phyloP scores from a whole-genome alignment of 2,329 filamentous ascomycete species.

The Annulohypoxylon truncatum region DNA sequence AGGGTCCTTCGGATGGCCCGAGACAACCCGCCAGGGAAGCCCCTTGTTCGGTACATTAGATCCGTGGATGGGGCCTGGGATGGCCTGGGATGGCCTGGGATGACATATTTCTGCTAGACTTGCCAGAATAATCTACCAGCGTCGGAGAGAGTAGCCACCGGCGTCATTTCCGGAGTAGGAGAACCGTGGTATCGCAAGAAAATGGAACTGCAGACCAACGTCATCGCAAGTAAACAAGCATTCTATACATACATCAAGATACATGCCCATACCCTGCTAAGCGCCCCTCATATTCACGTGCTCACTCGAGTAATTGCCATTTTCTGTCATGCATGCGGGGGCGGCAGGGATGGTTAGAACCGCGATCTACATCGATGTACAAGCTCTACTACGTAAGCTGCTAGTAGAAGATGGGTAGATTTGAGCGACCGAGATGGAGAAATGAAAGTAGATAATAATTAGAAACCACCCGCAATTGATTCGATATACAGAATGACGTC shows the following conservation, averaged over 20 bases:
- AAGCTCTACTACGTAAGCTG: constrained; percentile 29
- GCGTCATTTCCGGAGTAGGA: constrained; percentile 33
- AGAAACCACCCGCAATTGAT: not conserved
- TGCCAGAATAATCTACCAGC: constrained; percentile 16
- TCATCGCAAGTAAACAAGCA: constrained; percentile 38
- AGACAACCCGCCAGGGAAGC: not conserved
- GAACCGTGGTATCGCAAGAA: constrained; percentile 33
- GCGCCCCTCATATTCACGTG: constrained; percentile 34
- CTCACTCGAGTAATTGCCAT: constrained; percentile 26
- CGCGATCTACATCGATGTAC: constrained; percentile 25
- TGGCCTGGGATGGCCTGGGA: not conserved
- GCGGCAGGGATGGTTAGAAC: constrained; percentile 2
- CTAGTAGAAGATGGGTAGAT: constrained; percentile 23
- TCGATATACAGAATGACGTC: constrained; percentile 30
- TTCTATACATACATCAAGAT: constrained; percentile 7
- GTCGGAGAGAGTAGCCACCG: constrained; percentile 30
- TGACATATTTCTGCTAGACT: constrained; percentile 21
- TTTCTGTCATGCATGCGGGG: constrained; percentile 27
- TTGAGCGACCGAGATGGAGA: constrained; percentile 13
- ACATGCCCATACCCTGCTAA: not conserved
- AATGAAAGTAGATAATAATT: constrained; percentile 1
- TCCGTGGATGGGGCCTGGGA: not conserved
- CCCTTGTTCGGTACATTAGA: constrained; percentile 11
- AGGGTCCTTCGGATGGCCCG: constrained; percentile 1
- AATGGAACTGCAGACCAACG: constrained; percentile 32